These are phyloP conservation scores for Aspergillus quadrilineatus DNA, from an alignment of 2,329 filamentous ascomycete genomes.

Conservation along the genomic window DNA sequence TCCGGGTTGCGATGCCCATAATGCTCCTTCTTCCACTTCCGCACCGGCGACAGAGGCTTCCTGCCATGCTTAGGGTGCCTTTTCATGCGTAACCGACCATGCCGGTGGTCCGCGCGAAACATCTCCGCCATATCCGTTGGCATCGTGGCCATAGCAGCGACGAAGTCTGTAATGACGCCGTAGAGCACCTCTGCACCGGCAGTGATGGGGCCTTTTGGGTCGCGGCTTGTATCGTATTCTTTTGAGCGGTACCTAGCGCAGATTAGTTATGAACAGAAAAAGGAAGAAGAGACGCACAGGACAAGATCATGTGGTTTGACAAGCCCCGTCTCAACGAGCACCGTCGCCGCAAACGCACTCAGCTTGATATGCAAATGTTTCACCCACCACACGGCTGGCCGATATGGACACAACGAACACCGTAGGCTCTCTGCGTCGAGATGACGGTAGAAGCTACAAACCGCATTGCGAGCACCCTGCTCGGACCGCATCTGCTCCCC, in stretches of 20 bases:
- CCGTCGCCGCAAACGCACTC: conserved; percentile 70
- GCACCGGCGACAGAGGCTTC: background rate
- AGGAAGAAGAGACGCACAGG: conserved; percentile 52
- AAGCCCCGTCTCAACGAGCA: conserved; percentile 63
- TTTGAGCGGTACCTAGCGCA: conserved; percentile 49
- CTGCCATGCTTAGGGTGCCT: background rate
- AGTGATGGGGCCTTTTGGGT: conserved; percentile 75
- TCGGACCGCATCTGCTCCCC: conserved; percentile 67
- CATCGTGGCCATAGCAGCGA: conserved; percentile 77
- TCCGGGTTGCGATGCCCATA: background rate
- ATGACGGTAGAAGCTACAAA: conserved; percentile 68
- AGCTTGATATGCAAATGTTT: conserved; percentile 65
- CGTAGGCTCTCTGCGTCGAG: conserved; percentile 65
- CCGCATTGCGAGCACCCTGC: conserved; percentile 61
- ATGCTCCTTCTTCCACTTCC: conserved; percentile 1
- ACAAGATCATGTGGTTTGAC: conserved; percentile 71
- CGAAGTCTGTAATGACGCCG: conserved; percentile 77
- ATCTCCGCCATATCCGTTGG: conserved; percentile 50
- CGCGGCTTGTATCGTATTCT: conserved; percentile 75
- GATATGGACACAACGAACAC: conserved; percentile 67
- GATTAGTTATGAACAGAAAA: conserved; percentile 17
- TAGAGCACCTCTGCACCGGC: conserved; percentile 74
- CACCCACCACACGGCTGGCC: conserved; percentile 73
- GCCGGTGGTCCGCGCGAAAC: conserved; percentile 5
- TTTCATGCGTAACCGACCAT: background rate